Percentiles rank a stretch among this genome's conserved stretches.
phyloP scores from a whole-genome alignment of 306 rosid species.

The Leucaena leucocephala region DNA sequence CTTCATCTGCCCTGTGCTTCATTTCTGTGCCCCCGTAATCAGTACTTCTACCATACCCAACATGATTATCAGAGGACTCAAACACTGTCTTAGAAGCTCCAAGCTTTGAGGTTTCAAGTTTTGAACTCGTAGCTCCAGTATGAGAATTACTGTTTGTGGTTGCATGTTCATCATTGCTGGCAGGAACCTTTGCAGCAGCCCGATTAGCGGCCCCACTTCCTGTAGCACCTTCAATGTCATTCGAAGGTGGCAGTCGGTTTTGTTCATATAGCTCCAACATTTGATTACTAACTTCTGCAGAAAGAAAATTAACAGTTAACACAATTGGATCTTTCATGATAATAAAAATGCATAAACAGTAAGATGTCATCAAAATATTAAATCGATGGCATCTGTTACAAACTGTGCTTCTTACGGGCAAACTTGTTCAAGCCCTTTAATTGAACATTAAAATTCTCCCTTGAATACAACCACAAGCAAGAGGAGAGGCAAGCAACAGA shows the following conservation, averaged over 20 bases:
- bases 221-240: slow-evolving; percentile 69
- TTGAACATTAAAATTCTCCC: not conserved
- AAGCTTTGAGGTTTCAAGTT: slow-evolving; percentile 61
- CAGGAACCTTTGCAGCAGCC: slow-evolving; percentile 48
- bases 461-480: not conserved
- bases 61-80: slow-evolving; percentile 54
- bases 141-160: slow-evolving; percentile 56
- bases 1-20: slow-evolving; percentile 62
- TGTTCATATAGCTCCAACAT: slow-evolving; percentile 97
- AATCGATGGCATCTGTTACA: slow-evolving; percentile 17
- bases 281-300: slow-evolving; percentile 98
- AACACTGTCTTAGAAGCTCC: slow-evolving; percentile 52
- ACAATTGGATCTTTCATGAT: slow-evolving; percentile 35
- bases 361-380: not conserved
- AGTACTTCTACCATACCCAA: too few relatives aligned
- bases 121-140: slow-evolving; percentile 55
- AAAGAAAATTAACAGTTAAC: slow-evolving; percentile 25
- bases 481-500: slow-evolving; percentile 16
- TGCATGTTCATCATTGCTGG: slow-evolving; percentile 63
- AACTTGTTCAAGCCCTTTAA: slow-evolving; percentile 1
- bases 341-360: slow-evolving; percentile 8
- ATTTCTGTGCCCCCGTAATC: slow-evolving; percentile 52
- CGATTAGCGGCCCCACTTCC: slow-evolving; percentile 59
- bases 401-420: not conserved
- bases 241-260: slow-evolving; percentile 71